Percentiles rank a stretch among this genome's conserved stretches.
Conservation (phyloP, 768 basidiomycete species). For the Glaciozyma antarctica region DNA sequence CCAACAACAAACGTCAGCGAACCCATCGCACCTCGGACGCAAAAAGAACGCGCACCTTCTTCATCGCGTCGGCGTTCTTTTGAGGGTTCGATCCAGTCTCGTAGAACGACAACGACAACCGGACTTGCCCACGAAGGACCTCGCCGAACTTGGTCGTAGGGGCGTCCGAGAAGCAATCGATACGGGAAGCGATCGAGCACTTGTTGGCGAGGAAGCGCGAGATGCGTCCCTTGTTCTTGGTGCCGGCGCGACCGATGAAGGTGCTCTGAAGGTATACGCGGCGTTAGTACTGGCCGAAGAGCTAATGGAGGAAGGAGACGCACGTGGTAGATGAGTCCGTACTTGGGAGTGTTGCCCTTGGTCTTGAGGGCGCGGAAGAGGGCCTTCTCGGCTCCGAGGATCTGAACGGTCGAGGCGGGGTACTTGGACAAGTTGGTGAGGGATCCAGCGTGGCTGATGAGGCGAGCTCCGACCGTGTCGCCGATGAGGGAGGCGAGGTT, state of each 20-base stretch:
- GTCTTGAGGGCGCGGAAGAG: constrained; percentile 95
- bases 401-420: constrained; percentile 95
- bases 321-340: constrained; percentile 85
- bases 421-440: constrained; percentile 96
- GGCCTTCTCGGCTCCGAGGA: constrained; percentile 95
- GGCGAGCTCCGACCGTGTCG: constrained; percentile 63
- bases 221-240: constrained; percentile 93
- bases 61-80: constrained; percentile 39
- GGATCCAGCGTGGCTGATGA: constrained; percentile 84
- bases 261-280: constrained; percentile 42
- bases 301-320: background rate
- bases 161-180: constrained; percentile 79
- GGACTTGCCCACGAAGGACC: constrained; percentile 84
- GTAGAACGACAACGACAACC: constrained; percentile 89
- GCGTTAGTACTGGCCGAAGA: background rate
- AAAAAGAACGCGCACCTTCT: background rate
- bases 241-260: constrained; percentile 88
- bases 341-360: constrained; percentile 96
- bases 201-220: constrained; percentile 99
- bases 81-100: constrained; percentile 79
- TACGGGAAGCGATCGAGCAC: constrained; percentile 90
- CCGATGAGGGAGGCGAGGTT: constrained; percentile 80
- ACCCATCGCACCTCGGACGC: no score
- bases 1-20: background rate
- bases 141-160: constrained; percentile 92